Evolutionary conservation across 495 filamentous ascomycete species (phyloP).

Genomic region (Daldinia childiae): DNA sequence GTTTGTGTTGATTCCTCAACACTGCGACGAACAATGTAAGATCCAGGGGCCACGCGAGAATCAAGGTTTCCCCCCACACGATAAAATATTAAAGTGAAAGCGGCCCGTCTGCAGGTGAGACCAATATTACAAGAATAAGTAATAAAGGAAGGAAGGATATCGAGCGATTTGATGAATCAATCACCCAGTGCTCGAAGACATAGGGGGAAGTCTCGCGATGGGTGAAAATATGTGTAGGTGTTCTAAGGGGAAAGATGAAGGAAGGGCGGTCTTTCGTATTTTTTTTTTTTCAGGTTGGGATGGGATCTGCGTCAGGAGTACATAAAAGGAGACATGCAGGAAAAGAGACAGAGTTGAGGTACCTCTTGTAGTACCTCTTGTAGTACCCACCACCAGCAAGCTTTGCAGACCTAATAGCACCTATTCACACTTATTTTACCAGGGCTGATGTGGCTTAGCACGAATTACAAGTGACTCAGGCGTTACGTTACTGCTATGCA

Average conservation of each 20-base stretch:
- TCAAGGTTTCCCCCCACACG: constrained; percentile 32
- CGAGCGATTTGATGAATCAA: constrained; percentile 45
- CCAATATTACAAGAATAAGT: constrained; percentile 30
- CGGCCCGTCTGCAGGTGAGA: constrained; percentile 30
- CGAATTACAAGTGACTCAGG: constrained; percentile 22
- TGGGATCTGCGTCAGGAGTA: constrained; percentile 40
- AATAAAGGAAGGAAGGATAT: constrained; percentile 28
- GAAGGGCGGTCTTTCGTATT: constrained; percentile 44
- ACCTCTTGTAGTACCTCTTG: neutral
- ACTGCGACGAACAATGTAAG: constrained; percentile 18
- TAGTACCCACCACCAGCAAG: constrained; percentile 29
- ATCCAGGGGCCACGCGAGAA: constrained; percentile 40
- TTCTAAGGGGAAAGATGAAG: constrained; percentile 40
- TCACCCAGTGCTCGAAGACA: constrained; percentile 39
- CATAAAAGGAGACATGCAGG: constrained; percentile 40
- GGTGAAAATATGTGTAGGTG: constrained; percentile 19
- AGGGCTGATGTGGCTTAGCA: constrained; percentile 36
- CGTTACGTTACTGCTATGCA: constrained; percentile 29
- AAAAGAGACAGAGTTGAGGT: constrained; percentile 10
- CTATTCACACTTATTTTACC: neutral
- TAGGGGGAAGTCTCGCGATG: constrained; percentile 38
- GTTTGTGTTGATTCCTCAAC: constrained; percentile 26
- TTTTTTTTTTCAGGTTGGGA: constrained; percentile 49
- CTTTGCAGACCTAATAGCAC: constrained; percentile 3
- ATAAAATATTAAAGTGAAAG: constrained; percentile 38